These are phyloP conservation scores for Phlyctochytrium bullatum DNA, from an alignment of 192 early-diverging fungal species.

Conservation along the genomic window DNA sequence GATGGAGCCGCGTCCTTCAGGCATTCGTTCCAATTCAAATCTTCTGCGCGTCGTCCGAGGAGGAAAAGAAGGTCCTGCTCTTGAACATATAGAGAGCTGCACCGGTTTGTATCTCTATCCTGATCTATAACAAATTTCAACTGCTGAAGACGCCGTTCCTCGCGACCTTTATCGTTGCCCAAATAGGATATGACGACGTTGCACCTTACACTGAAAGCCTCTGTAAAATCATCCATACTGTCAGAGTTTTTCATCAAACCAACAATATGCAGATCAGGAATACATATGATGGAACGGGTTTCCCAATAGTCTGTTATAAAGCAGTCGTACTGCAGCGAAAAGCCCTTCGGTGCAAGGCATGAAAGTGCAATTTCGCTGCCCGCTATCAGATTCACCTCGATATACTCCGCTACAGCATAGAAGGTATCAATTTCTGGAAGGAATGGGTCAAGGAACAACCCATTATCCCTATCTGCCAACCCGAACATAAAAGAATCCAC, in stretches of 20 bases:
- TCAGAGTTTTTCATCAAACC: conserved; percentile 41
- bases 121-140: conserved; percentile 59
- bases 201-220: conserved; percentile 61
- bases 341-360: conserved; percentile 35
- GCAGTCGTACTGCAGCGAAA: conserved; percentile 66
- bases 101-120: conserved; percentile 60
- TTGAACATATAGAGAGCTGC: conserved; percentile 4
- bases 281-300: conserved; percentile 50
- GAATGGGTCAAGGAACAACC: conserved; percentile 31
- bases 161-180: conserved; percentile 51
- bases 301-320: conserved; percentile 57
- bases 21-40: background rate
- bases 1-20: background rate
- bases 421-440: conserved; percentile 1
- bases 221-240: conserved; percentile 53
- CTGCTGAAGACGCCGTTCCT: conserved; percentile 46
- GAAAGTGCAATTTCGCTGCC: background rate
- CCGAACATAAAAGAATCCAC: conserved; percentile 63
- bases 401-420: background rate
- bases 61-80: background rate
- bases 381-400: background rate
- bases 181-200: conserved; percentile 59
- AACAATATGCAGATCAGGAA: conserved; percentile 53
- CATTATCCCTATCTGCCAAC: conserved; percentile 65
- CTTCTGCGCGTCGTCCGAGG: background rate